These are phyloP conservation scores for Mucor racemosus DNA, from an alignment of 371 early-diverging fungal species.

Conservation along the genomic window DNA sequence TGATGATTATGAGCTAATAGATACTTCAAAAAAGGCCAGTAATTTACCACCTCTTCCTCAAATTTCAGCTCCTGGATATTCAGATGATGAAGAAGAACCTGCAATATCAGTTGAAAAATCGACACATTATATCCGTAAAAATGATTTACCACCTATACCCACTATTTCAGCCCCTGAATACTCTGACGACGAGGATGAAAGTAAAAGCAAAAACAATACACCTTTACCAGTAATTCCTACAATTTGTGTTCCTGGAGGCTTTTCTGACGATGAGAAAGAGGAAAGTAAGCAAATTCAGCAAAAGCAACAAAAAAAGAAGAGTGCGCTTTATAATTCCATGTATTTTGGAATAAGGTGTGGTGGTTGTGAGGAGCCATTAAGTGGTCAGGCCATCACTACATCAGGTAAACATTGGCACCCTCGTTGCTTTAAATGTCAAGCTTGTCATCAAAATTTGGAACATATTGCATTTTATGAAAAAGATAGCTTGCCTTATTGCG, in stretches of 20 bases:
- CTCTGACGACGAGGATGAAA: conserved; percentile 20
- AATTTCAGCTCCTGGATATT: conserved; percentile 17
- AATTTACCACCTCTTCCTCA: conserved; percentile 21
- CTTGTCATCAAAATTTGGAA: conserved; percentile 65
- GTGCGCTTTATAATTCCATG: conserved; percentile 11
- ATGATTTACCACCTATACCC: conserved; percentile 26
- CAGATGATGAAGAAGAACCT: not conserved
- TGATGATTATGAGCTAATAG: not conserved
- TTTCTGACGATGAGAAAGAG: conserved; percentile 19
- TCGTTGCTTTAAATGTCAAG: conserved; percentile 72
- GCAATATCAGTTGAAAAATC: not conserved
- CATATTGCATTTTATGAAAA: conserved; percentile 68
- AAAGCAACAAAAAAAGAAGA: conserved; percentile 4
- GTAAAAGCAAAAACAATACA: not conserved
- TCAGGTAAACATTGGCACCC: conserved; percentile 74
- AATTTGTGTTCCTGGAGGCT: conserved; percentile 16
- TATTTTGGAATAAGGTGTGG: conserved; percentile 44
- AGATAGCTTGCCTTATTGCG: conserved; percentile 68
- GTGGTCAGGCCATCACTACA: conserved; percentile 65
- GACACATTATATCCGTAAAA: not conserved
- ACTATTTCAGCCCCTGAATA: conserved; percentile 19
- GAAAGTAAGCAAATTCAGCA: not conserved
- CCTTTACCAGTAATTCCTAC: conserved; percentile 17
- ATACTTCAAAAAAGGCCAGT: not conserved
- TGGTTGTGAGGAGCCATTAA: conserved; percentile 57